Evolutionary conservation across 306 rosid species (phyloP).

Genomic region (Cicer yamashitae): DNA sequence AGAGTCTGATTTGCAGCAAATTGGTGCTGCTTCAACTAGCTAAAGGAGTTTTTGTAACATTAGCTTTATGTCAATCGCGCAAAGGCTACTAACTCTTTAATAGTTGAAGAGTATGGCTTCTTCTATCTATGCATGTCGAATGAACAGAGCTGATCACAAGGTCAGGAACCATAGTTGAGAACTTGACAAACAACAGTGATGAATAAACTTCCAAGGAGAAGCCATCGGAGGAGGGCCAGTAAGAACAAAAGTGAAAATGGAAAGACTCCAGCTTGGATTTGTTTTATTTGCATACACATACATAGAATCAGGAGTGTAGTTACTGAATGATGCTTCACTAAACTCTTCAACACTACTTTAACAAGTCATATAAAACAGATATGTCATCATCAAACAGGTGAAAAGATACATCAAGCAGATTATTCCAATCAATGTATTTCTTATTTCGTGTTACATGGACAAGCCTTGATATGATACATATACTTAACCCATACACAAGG

Average conservation of each 20-base stretch:
- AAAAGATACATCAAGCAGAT: constrained; percentile 15
- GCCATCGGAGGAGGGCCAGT: not conserved
- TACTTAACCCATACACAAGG: constrained; percentile 14
- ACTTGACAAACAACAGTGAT: not conserved
- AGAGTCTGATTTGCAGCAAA: constrained; percentile 8
- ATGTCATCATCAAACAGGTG: constrained; percentile 22
- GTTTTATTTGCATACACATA: not conserved
- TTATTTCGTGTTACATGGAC: constrained; percentile 44
- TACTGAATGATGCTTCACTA: not conserved
- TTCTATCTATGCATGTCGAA: not conserved
- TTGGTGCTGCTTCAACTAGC: constrained; percentile 32
- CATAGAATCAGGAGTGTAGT: not conserved
- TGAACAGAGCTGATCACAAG: not conserved
- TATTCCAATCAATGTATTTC: constrained; percentile 32
- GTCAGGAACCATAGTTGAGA: constrained; percentile 5
- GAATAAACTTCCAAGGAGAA: constrained; percentile 22
- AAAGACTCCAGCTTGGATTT: not conserved
- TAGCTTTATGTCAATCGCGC: constrained; percentile 1
- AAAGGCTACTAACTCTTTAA: not conserved
- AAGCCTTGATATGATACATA: constrained; percentile 30
- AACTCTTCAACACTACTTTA: constrained; percentile 9
- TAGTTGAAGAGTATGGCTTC: not conserved
- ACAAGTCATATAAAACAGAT: constrained; percentile 5
- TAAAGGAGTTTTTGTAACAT: constrained; percentile 1
- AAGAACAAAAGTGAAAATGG: not conserved